Evolutionary conservation across 768 basidiomycete species (phyloP), one percentile per base, ranked within the genome.

Genomic region (Saitozyma podzolica): DNA sequence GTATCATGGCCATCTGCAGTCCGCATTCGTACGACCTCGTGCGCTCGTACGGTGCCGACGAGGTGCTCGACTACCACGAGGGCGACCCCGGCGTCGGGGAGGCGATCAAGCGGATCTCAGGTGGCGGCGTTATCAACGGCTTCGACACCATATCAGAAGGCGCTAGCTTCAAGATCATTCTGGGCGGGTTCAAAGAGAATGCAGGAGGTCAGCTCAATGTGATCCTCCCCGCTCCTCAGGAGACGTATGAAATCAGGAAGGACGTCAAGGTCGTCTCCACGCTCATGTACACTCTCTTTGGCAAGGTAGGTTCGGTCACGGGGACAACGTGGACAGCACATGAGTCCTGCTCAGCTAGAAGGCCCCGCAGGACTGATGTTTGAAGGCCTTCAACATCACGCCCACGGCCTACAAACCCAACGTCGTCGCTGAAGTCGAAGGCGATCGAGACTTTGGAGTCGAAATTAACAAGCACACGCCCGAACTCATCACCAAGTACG

Each of bases 11-110:
- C 3, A 75, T 76, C 48, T 73, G 77, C 50, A 80, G 80, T 6
- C 72, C 74, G 8, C 70, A 70, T 48, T 80, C 80, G 61, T 75
- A 72, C 63, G 77, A 73, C 10, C 74, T 82, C 17, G 69, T 81
- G 56, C 78, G 76, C 64, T 67, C 74, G 0, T 73, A 80, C 50
- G 75, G 82, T n/a, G 82, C 82, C 11, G 74, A 79, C 49, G 77
- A 68, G n/a, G 80, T 81, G 17, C 81, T 83, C 50, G 84, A 86
- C 74, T 76, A 76, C 60, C 61, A 68, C 45, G 61, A 68, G 45
- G 58, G 39, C 16, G 43, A 16, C 16, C 65, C 66, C 17, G n/a
- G n/a, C n/a, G n/a, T n/a, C n/a, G n/a, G n/a, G n/a, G n/a, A n/a
- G n/a, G 47, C 67, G 42, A 69, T 73, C 52, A 61, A 59, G 56